Evolutionary conservation across 169 alveolate genomes (phyloP).

Genomic region (Plasmodium inui): DNA sequence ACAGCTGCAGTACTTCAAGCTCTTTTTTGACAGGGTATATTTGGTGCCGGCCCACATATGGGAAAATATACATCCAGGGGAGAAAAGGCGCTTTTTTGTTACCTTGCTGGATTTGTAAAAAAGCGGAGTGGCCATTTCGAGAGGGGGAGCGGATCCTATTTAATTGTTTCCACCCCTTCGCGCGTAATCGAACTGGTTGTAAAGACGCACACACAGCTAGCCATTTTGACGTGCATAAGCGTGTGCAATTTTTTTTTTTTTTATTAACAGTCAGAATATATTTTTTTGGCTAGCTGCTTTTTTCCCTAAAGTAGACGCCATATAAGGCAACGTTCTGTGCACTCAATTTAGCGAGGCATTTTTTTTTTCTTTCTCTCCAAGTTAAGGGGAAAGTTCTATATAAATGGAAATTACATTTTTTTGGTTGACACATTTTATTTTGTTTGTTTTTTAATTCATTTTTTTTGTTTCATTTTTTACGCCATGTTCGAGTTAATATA

Average conservation of each 20-base stretch:
- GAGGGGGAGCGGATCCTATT: background rate
- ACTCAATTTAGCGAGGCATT: background rate
- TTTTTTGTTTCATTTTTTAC: slow-evolving; percentile 2
- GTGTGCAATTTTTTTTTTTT: slow-evolving; percentile 1
- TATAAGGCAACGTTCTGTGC: background rate
- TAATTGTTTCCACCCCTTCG: background rate
- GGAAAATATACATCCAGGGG: background rate
- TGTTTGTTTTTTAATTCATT: background rate
- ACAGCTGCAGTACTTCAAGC: slow-evolving; percentile 41
- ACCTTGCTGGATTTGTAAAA: slow-evolving; percentile 4
- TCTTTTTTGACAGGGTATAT: slow-evolving; percentile 34
- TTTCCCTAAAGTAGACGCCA: background rate
- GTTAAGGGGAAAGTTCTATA: background rate
- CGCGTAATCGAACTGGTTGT: background rate
- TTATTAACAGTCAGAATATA: slow-evolving; percentile 22
- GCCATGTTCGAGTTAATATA: background rate
- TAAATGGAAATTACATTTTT: background rate
- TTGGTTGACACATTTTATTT: background rate
- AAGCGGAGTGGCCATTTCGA: background rate
- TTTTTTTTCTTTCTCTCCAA: background rate
- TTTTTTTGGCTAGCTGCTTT: slow-evolving; percentile 28
- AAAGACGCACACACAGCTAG: slow-evolving; percentile 2
- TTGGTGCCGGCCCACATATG: slow-evolving; percentile 32
- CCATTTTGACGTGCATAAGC: background rate
- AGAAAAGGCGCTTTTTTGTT: slow-evolving; percentile 27